Percentiles rank a stretch among this genome's conserved stretches.
Evolutionary conservation across 805 yeast genomes (phyloP).

Genomic region (Cyberlindnera americana): DNA sequence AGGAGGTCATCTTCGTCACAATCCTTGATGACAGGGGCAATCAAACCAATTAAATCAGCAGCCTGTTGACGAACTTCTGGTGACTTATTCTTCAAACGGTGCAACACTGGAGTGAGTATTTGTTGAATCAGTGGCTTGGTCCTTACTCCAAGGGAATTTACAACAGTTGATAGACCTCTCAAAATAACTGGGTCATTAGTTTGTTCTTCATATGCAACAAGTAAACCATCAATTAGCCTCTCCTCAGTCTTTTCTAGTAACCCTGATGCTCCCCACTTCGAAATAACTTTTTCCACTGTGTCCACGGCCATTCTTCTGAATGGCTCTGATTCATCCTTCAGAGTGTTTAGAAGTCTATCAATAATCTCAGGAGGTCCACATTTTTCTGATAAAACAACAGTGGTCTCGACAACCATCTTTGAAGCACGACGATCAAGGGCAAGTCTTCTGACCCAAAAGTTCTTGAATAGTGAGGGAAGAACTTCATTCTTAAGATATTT

Average conservation of each 20-base stretch:
- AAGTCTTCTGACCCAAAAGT: constrained; percentile 79
- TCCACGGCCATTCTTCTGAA: constrained; percentile 77
- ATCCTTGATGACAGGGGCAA: constrained; percentile 61
- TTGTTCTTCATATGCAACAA: constrained; percentile 81
- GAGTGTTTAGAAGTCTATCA: constrained; percentile 48
- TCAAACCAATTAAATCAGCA: constrained; percentile 65
- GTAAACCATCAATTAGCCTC: constrained; percentile 71
- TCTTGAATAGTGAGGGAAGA: constrained; percentile 56
- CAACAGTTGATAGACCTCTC: constrained; percentile 60
- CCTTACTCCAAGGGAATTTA: constrained; percentile 58
- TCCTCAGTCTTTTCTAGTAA: constrained; percentile 58
- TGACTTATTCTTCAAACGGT: constrained; percentile 65
- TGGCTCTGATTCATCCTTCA: constrained; percentile 83
- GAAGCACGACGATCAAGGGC: constrained; percentile 64
- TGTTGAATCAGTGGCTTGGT: constrained; percentile 69
- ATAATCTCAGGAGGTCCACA: constrained; percentile 63
- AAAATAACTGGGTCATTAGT: constrained; percentile 55
- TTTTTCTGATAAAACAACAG: constrained; percentile 60
- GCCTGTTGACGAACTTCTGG: constrained; percentile 80
- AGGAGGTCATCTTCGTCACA: constrained; percentile 65
- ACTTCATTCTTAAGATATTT: constrained; percentile 49
- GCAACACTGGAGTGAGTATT: constrained; percentile 67
- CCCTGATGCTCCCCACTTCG: constrained; percentile 51
- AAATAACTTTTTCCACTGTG: constrained; percentile 55
- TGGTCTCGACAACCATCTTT: constrained; percentile 66